phyloP scores from a whole-genome alignment of 2,329 filamentous ascomycete genomes.

The Dothistroma septosporum region DNA sequence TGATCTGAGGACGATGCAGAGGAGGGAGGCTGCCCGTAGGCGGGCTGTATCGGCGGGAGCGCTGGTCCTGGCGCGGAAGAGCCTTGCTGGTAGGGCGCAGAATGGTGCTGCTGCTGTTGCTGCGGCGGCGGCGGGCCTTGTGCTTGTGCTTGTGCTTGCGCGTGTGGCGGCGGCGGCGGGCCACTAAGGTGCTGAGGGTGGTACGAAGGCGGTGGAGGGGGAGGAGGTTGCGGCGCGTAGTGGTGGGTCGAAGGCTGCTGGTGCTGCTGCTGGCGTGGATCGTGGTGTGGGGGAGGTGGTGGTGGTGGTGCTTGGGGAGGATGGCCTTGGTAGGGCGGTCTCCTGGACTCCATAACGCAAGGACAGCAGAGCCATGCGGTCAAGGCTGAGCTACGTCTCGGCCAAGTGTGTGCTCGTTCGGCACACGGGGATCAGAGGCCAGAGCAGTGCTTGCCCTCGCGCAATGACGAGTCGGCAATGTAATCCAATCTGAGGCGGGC shows the following conservation, averaged over 20 bases:
- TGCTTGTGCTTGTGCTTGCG: constrained; percentile 6
- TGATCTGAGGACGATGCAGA: constrained; percentile 25
- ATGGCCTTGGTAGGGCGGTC: constrained; percentile 18
- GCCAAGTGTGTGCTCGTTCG: constrained; percentile 14
- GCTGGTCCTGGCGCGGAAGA: constrained; percentile 17
- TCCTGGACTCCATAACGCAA: constrained; percentile 25
- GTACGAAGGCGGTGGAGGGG: constrained; percentile 12
- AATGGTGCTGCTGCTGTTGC: constrained; percentile 18
- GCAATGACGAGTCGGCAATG: background rate
- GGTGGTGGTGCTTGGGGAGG: constrained; percentile 13
- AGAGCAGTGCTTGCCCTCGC: background rate
- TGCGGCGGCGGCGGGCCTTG: too few species aligned
- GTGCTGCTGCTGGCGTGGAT: constrained; percentile 11
- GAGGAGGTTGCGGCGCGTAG: constrained; percentile 16
- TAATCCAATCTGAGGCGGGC: constrained; percentile 5
- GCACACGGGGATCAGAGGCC: constrained; percentile 21
- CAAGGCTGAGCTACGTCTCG: constrained; percentile 13
- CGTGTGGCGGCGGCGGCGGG: constrained; percentile 8
- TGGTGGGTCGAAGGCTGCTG: constrained; percentile 8
- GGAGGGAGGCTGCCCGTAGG: constrained; percentile 19
- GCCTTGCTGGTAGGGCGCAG: constrained; percentile 6
- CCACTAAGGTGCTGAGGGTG: constrained; percentile 10
- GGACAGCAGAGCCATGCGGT: constrained; percentile 23
- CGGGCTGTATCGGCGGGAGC: constrained; percentile 28
- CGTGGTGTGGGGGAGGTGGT: constrained; percentile 12